Evolutionary conservation across 345 rosid genomes (phyloP).

Genomic region (Eucalyptus guilfoylei): DNA sequence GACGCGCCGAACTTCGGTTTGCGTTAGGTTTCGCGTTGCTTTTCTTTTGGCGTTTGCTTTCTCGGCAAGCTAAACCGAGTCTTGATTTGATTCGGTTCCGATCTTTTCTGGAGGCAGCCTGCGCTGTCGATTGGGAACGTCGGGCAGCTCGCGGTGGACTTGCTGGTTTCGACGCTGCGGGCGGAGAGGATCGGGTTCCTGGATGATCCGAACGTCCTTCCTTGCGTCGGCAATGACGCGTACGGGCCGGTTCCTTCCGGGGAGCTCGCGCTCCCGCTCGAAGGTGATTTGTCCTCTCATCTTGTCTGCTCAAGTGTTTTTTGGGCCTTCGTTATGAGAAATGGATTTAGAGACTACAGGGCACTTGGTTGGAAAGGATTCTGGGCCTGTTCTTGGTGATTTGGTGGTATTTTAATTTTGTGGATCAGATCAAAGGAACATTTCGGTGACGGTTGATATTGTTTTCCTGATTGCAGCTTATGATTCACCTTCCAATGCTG

Average conservation of each 20-base stretch:
- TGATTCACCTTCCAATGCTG: constrained; percentile 31
- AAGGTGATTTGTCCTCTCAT: constrained; percentile 25
- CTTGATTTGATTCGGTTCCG: background rate
- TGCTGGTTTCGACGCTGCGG: constrained; percentile 54
- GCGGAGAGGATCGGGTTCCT: constrained; percentile 72
- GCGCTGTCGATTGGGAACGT: constrained; percentile 90
- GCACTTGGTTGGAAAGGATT: background rate
- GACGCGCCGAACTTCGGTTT: background rate
- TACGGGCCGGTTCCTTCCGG: constrained; percentile 62
- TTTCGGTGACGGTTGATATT: background rate
- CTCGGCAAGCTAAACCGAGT: background rate
- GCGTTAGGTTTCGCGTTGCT: background rate
- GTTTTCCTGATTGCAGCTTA: constrained; percentile 35
- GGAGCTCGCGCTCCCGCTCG: constrained; percentile 73
- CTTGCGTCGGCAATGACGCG: constrained; percentile 88
- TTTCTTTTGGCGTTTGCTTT: background rate
- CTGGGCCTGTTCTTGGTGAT: background rate
- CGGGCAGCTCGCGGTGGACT: constrained; percentile 84
- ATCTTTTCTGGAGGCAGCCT: constrained; percentile 26
- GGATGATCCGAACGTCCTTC: constrained; percentile 66
- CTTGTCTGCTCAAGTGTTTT: background rate
- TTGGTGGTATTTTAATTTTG: background rate
- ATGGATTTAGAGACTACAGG: background rate
- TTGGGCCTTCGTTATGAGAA: background rate
- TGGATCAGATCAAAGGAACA: background rate